Percentiles rank a stretch among this genome's conserved stretches.
phyloP scores from a whole-genome alignment of 1,284 basidiomycete species.

The Xerocomus amazonicus region DNA sequence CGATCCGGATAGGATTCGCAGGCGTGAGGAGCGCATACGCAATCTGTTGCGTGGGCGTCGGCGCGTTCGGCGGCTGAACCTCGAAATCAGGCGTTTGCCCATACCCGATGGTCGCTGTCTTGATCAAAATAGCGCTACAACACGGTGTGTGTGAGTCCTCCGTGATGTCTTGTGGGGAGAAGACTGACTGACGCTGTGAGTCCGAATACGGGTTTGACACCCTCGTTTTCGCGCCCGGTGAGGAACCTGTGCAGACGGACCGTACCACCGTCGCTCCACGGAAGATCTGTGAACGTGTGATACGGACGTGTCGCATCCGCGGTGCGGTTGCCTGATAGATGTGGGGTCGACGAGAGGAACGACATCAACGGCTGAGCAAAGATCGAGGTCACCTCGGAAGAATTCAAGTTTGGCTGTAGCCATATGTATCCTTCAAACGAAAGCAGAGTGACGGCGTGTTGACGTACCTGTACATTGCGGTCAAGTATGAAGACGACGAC shows the following conservation, averaged over 20 bases:
- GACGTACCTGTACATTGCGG: constrained; percentile 55
- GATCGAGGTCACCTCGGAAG: constrained; percentile 70
- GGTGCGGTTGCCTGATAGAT: constrained; percentile 48
- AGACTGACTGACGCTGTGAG: constrained; percentile 67
- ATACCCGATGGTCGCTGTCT: constrained; percentile 66
- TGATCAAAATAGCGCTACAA: constrained; percentile 68
- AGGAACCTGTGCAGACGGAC: constrained; percentile 72
- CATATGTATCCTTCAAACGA: not conserved
- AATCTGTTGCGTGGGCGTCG: constrained; percentile 53
- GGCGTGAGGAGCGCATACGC: constrained; percentile 50
- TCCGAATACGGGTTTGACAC: constrained; percentile 80
- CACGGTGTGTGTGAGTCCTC: not conserved
- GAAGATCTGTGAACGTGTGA: constrained; percentile 59
- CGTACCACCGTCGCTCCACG: constrained; percentile 34
- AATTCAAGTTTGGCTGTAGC: constrained; percentile 70
- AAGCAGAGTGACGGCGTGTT: too few relatives aligned
- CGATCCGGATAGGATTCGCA: constrained; percentile 21
- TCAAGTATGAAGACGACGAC: constrained; percentile 81
- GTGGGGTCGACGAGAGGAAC: constrained; percentile 64
- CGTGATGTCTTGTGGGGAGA: too few relatives aligned
- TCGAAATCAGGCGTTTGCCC: constrained; percentile 61
- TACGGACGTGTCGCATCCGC: constrained; percentile 39
- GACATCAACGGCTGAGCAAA: constrained; percentile 80
- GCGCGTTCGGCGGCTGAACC: constrained; percentile 52
- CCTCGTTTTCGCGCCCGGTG: constrained; percentile 76